A percentile compares a stretch with the other conserved stretches of the same genome.
phyloP scores from a whole-genome alignment of 495 filamentous ascomycete genomes.

The Talaromyces liani region DNA sequence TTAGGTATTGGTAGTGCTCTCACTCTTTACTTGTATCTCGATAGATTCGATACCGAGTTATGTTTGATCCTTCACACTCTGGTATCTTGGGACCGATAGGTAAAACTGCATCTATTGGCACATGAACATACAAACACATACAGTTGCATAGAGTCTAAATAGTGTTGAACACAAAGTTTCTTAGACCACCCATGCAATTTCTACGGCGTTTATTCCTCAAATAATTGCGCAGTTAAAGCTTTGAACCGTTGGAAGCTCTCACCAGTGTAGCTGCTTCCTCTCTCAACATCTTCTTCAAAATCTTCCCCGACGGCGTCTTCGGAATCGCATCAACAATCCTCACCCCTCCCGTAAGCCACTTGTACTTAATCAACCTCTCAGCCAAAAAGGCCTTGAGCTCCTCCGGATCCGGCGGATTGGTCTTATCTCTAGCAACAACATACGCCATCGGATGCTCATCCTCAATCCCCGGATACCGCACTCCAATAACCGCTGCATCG shows the following conservation, averaged over 20 bases:
- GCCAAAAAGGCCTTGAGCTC: background rate
- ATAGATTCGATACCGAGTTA: too few species aligned
- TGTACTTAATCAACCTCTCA: constrained; percentile 28
- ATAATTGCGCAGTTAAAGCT: background rate
- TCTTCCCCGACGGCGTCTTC: background rate
- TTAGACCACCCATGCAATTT: background rate
- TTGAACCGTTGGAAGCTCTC: background rate
- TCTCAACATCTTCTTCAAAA: background rate
- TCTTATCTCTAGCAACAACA: background rate
- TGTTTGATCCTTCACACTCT: background rate
- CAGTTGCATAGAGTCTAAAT: background rate
- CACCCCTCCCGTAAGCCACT: constrained; percentile 53
- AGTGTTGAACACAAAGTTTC: background rate
- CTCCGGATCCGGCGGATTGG: background rate
- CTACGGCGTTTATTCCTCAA: too few species aligned
- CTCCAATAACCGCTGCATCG: background rate
- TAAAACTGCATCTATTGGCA: too few species aligned
- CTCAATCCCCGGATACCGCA: background rate
- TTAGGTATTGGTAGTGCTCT: too few species aligned
- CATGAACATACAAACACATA: background rate
- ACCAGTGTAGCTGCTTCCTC: background rate
- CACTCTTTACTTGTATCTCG: too few species aligned
- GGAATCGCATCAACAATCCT: background rate
- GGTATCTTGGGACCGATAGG: background rate
- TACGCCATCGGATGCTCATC: background rate